These are phyloP conservation scores for Candida pseudoviswanathii DNA, from an alignment of 1,139 yeast genomes.

Conservation along the genomic window DNA sequence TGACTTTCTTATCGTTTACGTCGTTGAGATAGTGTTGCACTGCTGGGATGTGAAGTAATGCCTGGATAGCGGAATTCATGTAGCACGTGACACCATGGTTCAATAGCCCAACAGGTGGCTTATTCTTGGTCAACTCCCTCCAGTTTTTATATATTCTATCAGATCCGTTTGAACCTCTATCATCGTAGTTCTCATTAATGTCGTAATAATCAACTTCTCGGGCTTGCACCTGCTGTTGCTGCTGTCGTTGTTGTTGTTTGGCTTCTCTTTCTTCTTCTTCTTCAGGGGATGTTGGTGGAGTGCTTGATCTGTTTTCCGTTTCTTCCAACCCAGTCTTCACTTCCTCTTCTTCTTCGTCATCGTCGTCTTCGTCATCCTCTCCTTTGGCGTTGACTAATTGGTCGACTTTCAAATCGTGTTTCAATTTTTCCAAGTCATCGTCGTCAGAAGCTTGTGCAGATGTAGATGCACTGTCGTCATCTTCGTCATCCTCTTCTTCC, in stretches of 20 bases:
- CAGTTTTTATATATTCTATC: conserved; percentile 61
- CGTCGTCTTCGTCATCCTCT: conserved; percentile 18
- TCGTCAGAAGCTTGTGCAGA: conserved; percentile 17
- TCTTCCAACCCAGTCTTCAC: conserved; percentile 17
- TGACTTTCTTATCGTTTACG: conserved; percentile 46
- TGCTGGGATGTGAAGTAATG: conserved; percentile 88
- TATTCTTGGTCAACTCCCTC: conserved; percentile 40
- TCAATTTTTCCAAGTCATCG: conserved; percentile 35
- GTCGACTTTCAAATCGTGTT: conserved; percentile 37
- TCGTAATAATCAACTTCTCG: conserved; percentile 35
- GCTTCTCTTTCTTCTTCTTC: conserved; percentile 20
- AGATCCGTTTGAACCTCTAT: conserved; percentile 62
- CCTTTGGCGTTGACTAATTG: conserved; percentile 21
- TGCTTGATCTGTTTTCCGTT: conserved; percentile 12
- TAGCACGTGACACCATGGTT: conserved; percentile 97
- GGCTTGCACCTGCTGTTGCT: neutral
- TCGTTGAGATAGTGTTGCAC: conserved; percentile 80
- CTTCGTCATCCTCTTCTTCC: conserved; percentile 24
- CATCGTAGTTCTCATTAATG: conserved; percentile 52
- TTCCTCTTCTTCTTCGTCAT: conserved; percentile 22
- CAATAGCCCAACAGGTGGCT: conserved; percentile 71
- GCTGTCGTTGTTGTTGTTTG: neutral
- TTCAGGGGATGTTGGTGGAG: conserved; percentile 53
- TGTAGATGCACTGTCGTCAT: conserved; percentile 1
- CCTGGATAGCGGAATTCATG: conserved; percentile 93